Evolutionary conservation across 805 yeast species (phyloP).

Genomic region (Kuraishia molischiana): DNA sequence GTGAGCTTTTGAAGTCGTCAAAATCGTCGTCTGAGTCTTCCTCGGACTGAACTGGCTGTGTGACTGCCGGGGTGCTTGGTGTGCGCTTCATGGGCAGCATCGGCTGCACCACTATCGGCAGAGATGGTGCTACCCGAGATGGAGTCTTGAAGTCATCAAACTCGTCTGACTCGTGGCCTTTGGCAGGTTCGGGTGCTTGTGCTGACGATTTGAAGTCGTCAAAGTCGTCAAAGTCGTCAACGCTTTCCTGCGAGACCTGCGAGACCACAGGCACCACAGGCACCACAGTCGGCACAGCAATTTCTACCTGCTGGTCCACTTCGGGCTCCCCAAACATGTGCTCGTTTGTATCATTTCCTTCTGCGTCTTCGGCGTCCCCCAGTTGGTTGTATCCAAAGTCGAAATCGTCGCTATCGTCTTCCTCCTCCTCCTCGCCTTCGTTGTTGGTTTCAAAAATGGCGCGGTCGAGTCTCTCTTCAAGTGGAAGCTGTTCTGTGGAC

Average conservation of each 20-base stretch:
- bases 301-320: no score
- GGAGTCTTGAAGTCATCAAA: no score
- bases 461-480: no score
- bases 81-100: neutral
- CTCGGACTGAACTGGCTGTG: no score
- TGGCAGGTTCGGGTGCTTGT: neutral
- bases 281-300: no score
- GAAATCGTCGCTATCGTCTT: neutral
- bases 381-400: neutral
- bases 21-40: no score
- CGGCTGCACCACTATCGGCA: neutral
- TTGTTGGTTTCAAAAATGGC: neutral
- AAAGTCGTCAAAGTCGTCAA: neutral
- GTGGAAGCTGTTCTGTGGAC: neutral
- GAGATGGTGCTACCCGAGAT: no score
- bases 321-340: no score
- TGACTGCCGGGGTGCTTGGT: no score
- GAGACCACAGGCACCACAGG: no score
- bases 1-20: no score
- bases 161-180: no score
- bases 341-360: neutral
- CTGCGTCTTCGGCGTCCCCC: neutral
- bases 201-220: neutral
- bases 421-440: neutral
- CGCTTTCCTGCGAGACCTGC: neutral